These are phyloP conservation scores for Gracilariopsis chorda DNA, from an alignment of 23 red algal genomes.

Conservation along the genomic window DNA sequence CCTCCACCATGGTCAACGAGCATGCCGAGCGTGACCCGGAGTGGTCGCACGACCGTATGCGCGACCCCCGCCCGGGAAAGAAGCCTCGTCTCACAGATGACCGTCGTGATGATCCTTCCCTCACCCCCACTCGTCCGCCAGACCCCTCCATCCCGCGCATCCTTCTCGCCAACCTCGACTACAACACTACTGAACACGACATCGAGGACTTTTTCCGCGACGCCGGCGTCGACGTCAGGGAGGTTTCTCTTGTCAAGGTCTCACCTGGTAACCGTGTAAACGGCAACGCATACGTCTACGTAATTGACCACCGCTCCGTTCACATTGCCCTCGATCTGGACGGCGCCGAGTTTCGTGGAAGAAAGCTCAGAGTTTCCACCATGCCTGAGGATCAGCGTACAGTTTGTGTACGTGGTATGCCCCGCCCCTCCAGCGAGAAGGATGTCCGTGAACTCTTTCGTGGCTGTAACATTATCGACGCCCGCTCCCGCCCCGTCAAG, in stretches of 20 bases:
- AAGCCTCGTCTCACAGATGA: constrained; percentile 7
- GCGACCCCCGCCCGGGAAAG: constrained; percentile 25
- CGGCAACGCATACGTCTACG: constrained; percentile 50
- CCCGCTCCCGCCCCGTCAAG: constrained; percentile 36
- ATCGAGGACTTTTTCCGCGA: constrained; percentile 48
- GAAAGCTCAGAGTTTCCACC: constrained; percentile 45
- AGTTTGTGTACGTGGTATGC: constrained; percentile 54
- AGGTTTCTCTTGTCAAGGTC: constrained; percentile 45
- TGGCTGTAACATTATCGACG: constrained; percentile 46
- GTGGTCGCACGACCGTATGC: neutral
- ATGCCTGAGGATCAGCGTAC: constrained; percentile 54
- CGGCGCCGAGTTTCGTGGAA: constrained; percentile 26
- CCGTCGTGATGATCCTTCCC: neutral
- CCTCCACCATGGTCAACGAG: constrained; percentile 1
- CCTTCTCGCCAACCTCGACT: constrained; percentile 41
- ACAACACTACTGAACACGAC: constrained; percentile 49
- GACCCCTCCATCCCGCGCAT: neutral
- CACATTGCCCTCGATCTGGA: constrained; percentile 45
- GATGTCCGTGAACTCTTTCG: constrained; percentile 43
- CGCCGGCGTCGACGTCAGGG: constrained; percentile 44
- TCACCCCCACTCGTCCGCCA: neutral
- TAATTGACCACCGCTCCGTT: constrained; percentile 27
- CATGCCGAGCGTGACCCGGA: constrained; percentile 17
- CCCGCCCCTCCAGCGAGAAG: neutral
- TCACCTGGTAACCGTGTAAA: constrained; percentile 41